Conservation (phyloP, 495 filamentous ascomycete species). For the Talaromyces proteolyticus region DNA sequence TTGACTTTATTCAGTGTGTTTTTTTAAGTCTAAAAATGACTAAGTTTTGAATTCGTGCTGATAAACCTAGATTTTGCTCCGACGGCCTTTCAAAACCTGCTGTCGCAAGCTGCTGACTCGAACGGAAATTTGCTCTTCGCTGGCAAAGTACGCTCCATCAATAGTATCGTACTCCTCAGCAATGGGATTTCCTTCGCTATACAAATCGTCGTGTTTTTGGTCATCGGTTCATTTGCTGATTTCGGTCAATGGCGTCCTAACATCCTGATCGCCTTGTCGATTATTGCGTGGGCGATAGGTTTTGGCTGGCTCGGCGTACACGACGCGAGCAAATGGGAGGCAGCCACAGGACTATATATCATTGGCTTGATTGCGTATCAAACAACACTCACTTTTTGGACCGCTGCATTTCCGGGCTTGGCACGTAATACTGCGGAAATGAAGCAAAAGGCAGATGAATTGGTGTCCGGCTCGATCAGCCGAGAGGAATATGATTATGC, state of each 20-base stretch:
- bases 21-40: conserved; percentile 1
- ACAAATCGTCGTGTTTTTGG: conserved; percentile 45
- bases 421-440: conserved; percentile 42
- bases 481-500: conserved; percentile 55
- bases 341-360: conserved; percentile 43
- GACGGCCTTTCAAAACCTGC: conserved; percentile 58
- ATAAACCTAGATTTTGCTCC: conserved; percentile 49
- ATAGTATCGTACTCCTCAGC: conserved; percentile 41
- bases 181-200: conserved; percentile 46
- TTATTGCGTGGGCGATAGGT: conserved; percentile 43
- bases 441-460: conserved; percentile 47
- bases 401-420: conserved; percentile 41
- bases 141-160: conserved; percentile 33
- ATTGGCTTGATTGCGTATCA: conserved; percentile 43
- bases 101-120: conserved; percentile 50
- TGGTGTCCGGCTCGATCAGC: conserved; percentile 42
- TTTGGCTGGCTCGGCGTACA: conserved; percentile 40
- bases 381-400: conserved; percentile 42
- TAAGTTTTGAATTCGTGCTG: no score
- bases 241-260: conserved; percentile 36
- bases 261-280: conserved; percentile 37
- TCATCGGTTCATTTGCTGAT: conserved; percentile 43
- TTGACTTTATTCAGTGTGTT: conserved; percentile 55
- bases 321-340: conserved; percentile 38
- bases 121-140: conserved; percentile 42